phyloP scores from a whole-genome alignment of 2,329 filamentous ascomycete genomes.

The Tolypocladium ovalisporum region DNA sequence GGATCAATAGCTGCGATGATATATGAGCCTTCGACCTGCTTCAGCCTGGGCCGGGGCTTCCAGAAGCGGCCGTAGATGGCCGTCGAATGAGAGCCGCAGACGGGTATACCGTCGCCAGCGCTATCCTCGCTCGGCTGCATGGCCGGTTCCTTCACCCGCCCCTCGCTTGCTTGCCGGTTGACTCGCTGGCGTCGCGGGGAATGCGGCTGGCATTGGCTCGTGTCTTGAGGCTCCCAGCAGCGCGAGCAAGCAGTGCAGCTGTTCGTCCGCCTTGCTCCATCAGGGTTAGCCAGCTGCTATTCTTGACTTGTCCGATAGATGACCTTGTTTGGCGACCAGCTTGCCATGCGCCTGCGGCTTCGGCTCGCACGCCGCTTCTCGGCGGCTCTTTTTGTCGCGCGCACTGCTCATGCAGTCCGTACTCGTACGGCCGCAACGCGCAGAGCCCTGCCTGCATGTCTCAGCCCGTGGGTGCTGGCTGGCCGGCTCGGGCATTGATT shows the following conservation, averaged over 20 bases:
- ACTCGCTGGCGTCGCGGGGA: not conserved
- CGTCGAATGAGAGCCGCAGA: not conserved
- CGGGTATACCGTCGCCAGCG: not conserved
- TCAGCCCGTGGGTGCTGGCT: not conserved
- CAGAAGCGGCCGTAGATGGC: not conserved
- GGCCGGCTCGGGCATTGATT: not conserved
- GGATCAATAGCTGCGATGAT: not conserved
- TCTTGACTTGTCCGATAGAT: conserved; percentile 2
- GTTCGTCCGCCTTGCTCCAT: conserved; percentile 2
- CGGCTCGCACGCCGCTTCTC: not conserved
- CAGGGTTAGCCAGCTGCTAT: conserved; percentile 10
- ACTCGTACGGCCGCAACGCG: no score
- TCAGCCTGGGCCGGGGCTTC: not conserved
- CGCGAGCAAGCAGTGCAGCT: not conserved
- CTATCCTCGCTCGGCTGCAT: not conserved
- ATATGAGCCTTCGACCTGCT: not conserved
- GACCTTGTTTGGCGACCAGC: not conserved
- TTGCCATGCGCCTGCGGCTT: not conserved
- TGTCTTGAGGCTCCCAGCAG: not conserved
- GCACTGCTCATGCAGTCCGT: not conserved
- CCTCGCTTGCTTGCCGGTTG: not conserved
- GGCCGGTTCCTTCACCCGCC: not conserved
- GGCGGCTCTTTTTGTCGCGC: not conserved
- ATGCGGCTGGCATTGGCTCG: not conserved
- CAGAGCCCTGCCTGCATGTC: not conserved